Base-by-base conservation (phyloP, 108 stramenopile genomes). In the Fragilaria crotonensis region DNA sequence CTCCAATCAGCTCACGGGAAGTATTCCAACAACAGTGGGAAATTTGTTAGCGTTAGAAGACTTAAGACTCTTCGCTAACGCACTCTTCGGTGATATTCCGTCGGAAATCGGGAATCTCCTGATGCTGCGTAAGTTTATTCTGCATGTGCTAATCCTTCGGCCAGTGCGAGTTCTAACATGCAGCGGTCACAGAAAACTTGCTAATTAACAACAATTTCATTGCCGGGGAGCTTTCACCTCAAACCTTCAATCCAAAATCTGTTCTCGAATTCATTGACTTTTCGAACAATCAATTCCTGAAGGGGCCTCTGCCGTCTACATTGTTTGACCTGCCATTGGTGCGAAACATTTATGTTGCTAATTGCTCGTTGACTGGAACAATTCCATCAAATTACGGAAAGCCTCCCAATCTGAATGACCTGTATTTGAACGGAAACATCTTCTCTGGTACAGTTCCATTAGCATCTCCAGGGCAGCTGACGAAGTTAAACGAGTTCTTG, bases 351-450 rank as follows among this genome's bases (percentile, higher is more conserved):
- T 77, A 71, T 41, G 57, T 77, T 66, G 54, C 67, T 5, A 63
- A 68, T 26, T 66, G 64, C 45, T 14, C 5, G 3, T 48, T 71
- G 9, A 58, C 50, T 17, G 70, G 70, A 45, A 59, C 41, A 5
- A 19, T 72, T 57, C 71, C 65, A 9, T 53, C 67, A 26, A 23
- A 68, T 26, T 66, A 33, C 30, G 28, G 50, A 26, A 49, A 19
- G 2, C 54, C 66, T 30, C 62, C 67, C 9, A 5, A 48, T 22
- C 52, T 87, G 25, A 41, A 7, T 14, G 61, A 19, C 71, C 79
- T 64, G 54, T 83, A 27, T 84, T 71, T 33, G 31, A 80, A 25
- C 66, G 79, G 29, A 60, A 51, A 20, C 83, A 80, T 46, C 31
- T 53, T 1, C 45, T 87, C 62, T 22, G 85, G 85, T 22, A 69